A percentile compares a stretch with the other conserved stretches of the same genome.
Evolutionary conservation across 2,329 filamentous ascomycete genomes (phyloP).

Genomic region (Pestalotiopsis sp.): DNA sequence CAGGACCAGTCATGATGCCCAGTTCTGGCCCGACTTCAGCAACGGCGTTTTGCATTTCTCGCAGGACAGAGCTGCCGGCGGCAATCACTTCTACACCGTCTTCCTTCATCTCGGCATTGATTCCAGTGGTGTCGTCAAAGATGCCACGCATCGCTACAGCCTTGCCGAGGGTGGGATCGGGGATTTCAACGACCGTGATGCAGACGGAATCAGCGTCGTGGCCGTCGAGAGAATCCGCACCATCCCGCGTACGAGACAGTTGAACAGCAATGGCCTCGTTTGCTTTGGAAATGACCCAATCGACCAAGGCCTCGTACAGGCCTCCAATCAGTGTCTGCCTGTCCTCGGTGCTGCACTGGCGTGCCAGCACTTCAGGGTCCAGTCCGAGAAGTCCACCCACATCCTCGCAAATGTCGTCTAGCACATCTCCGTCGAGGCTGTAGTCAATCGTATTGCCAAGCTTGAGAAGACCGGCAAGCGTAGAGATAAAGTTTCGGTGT

Average conservation of each 20-base stretch:
- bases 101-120: slow-evolving; percentile 96
- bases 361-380: slow-evolving; percentile 79
- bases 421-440: slow-evolving; percentile 77
- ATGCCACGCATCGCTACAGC: slow-evolving; percentile 87
- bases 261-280: slow-evolving; percentile 83
- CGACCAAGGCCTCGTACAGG: slow-evolving; percentile 90
- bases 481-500: slow-evolving; percentile 82
- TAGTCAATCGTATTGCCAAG: slow-evolving; percentile 90
- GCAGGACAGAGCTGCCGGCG: slow-evolving; percentile 79
- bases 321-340: slow-evolving; percentile 81
- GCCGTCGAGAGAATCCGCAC: slow-evolving; percentile 70
- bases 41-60: slow-evolving; percentile 86
- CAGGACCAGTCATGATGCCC: slow-evolving; percentile 70
- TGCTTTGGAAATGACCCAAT: slow-evolving; percentile 89
- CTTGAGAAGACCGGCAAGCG: slow-evolving; percentile 84
- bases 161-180: slow-evolving; percentile 78
- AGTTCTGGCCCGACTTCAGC: slow-evolving; percentile 77
- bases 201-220: slow-evolving; percentile 85
- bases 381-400: slow-evolving; percentile 84
- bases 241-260: slow-evolving; percentile 67
- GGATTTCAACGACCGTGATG: slow-evolving; percentile 86
- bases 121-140: slow-evolving; percentile 90
- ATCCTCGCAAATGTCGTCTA: slow-evolving; percentile 89
- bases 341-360: slow-evolving; percentile 82
- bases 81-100: slow-evolving; percentile 81